A percentile compares a stretch with the other conserved stretches of the same genome.
Conservation (phyloP, 2,329 filamentous ascomycete species). For the Cytospora piceicola region DNA sequence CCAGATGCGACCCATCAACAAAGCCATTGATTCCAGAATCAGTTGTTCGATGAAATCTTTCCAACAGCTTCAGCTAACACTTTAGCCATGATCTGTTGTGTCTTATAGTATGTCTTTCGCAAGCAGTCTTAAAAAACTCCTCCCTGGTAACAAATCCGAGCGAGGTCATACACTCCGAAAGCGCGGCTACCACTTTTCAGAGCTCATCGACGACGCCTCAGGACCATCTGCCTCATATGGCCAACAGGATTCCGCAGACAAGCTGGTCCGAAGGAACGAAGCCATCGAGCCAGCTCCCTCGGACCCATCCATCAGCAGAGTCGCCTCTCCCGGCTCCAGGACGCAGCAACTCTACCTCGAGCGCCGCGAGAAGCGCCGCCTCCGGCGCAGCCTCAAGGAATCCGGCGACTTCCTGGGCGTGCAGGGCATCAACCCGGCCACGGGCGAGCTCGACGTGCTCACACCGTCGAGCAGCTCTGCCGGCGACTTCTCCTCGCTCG, state of each 20-base stretch:
- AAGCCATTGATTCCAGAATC: neutral
- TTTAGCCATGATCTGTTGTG: neutral
- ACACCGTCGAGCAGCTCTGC: slow-evolving; percentile 27
- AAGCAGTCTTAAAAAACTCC: slow-evolving; percentile 49
- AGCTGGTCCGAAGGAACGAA: slow-evolving; percentile 43
- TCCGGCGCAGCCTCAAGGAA: slow-evolving; percentile 52
- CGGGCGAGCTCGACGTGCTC: slow-evolving; percentile 56
- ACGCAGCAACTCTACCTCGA: slow-evolving; percentile 37
- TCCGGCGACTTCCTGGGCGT: slow-evolving; percentile 64
- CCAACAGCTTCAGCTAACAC: neutral
- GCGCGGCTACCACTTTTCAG: slow-evolving; percentile 38
- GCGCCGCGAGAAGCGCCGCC: slow-evolving; percentile 43
- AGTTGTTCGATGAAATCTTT: neutral
- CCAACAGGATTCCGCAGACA: slow-evolving; percentile 35
- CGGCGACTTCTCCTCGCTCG: slow-evolving; percentile 38
- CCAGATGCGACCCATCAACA: neutral
- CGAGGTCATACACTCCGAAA: slow-evolving; percentile 52
- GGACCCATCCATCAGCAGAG: slow-evolving; percentile 16
- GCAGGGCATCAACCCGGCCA: slow-evolving; percentile 61
- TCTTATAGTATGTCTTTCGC: slow-evolving; percentile 39
- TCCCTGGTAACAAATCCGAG: slow-evolving; percentile 55
- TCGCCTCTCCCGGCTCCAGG: slow-evolving; percentile 14
- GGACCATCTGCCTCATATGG: neutral
- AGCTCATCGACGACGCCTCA: slow-evolving; percentile 26
- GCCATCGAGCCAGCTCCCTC: slow-evolving; percentile 32